Evolutionary conservation across 2,329 filamentous ascomycete species (phyloP).

Genomic region (Aspergillus piperis): DNA sequence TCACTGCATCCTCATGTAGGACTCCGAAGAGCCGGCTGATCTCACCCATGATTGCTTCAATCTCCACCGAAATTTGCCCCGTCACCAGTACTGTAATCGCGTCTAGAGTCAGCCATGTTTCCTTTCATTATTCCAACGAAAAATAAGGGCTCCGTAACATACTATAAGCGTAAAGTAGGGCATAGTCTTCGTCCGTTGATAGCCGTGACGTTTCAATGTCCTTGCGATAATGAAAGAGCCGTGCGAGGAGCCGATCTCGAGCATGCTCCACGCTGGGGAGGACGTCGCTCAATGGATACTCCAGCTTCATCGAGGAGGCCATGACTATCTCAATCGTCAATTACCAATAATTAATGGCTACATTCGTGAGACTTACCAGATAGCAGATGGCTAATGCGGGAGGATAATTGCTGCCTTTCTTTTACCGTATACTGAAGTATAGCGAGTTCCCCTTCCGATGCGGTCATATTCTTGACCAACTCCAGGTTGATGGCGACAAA

Average conservation of each 20-base stretch:
- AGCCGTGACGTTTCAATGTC: conserved; percentile 56
- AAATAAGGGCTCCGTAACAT: conserved; percentile 29
- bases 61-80: conserved; percentile 59
- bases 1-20: conserved; percentile 62
- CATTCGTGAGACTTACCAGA: conserved; percentile 47
- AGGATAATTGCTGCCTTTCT: conserved; percentile 79
- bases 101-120: conserved; percentile 5
- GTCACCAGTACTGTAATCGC: conserved; percentile 58
- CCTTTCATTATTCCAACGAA: neutral
- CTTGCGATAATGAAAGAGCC: conserved; percentile 83
- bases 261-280: conserved; percentile 79
- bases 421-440: conserved; percentile 75
- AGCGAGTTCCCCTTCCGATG: conserved; percentile 77
- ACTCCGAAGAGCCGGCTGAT: conserved; percentile 63
- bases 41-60: conserved; percentile 55
- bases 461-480: conserved; percentile 74
- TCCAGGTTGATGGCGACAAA: conserved; percentile 97
- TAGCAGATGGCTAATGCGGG: conserved; percentile 85
- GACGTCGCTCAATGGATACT: conserved; percentile 88
- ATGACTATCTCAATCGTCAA: conserved; percentile 65
- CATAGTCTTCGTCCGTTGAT: conserved; percentile 69
- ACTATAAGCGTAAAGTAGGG: conserved; percentile 89
- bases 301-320: conserved; percentile 88
- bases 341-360: neutral
- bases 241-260: conserved; percentile 79